These are phyloP conservation scores for Selaginella tamariscina DNA, from an alignment of 75 land plant genomes.

Conservation along the genomic window DNA sequence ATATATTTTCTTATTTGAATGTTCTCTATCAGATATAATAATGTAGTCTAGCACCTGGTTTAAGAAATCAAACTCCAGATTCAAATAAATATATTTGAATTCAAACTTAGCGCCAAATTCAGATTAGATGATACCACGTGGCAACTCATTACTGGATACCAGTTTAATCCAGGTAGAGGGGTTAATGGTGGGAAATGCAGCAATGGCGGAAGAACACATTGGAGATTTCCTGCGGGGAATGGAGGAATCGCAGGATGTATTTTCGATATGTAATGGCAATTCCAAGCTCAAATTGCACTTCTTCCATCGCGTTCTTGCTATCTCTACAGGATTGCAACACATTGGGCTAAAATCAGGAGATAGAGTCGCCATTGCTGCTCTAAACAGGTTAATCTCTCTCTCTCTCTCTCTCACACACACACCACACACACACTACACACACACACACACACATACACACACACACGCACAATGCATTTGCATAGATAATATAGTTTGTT, in stretches of 20 bases:
- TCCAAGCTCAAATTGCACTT: slow-evolving; percentile 30
- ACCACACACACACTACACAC: too few species aligned
- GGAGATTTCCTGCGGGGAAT: background rate
- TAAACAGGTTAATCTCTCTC: slow-evolving; percentile 49
- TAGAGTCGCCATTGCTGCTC: slow-evolving; percentile 72
- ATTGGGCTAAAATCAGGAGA: slow-evolving; percentile 45
- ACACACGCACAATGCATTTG: background rate
- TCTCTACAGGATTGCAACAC: slow-evolving; percentile 40
- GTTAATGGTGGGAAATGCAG: too few species aligned
- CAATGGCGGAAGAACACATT: background rate
- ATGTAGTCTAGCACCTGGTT: too few species aligned
- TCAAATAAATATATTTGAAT: too few species aligned
- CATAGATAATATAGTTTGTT: background rate
- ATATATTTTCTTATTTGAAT: too few species aligned
- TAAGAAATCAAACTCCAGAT: too few species aligned
- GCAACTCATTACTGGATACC: too few species aligned
- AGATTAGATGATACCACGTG: too few species aligned
- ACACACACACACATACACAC: too few species aligned
- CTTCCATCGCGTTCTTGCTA: slow-evolving; percentile 32
- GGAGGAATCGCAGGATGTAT: background rate
- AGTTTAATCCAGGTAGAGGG: too few species aligned
- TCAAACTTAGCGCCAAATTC: too few species aligned
- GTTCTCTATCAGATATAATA: too few species aligned
- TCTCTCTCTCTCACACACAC: background rate
- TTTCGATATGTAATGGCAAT: background rate